Base-by-base conservation (phyloP, 371 early-diverging fungal species). In the Mucor irregularis region DNA sequence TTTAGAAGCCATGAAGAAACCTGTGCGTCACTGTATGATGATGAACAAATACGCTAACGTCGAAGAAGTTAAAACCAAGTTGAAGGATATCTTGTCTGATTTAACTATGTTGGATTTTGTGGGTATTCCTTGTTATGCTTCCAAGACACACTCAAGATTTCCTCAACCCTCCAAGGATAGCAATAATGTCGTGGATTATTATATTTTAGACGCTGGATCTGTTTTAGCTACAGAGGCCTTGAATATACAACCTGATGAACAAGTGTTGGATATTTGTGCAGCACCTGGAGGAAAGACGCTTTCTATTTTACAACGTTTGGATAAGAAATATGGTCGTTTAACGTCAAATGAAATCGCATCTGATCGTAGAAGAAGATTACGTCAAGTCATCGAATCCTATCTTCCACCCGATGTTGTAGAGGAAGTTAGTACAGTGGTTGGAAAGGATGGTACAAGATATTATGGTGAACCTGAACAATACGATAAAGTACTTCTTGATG, bases 211-310 rank as follows among this genome's bases (percentile, higher is more conserved):
- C 55, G 80, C 90, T 11, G 83, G 85, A 13, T 89, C 88, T 0
- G 87, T 86, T 4, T 61, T 90, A 0, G 57, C 90, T 61, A 74
- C 74, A 6, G 68, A 72, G 4, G 88, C 90, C 0, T 65, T 92
- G 6, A 79, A 76, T 5, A 69, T 87, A 5, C 60, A 81, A 22
- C 81, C 84, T 0, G 76, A 84, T 26, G 87, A 93, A 53, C 86
- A 89, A 50, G 86, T 93, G 0, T 73, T 93, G 25, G 92, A 93
- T 62, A 64, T 93, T 17, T 92, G 93, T 62, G 91, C 84, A 24
- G 89, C 88, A 1, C 88, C 88, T 3, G 92, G 90, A 13, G 91
- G 90, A 8, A 92, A 92, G 58, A 71, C 82, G 1, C 35, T 83
- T 5, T 64, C 75, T 3, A 70, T 86, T n/a, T 43, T 80, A 55